Evolutionary conservation across 2,329 filamentous ascomycete genomes (phyloP), one percentile per base, ranked within the genome.

Genomic region (Fusarium nurragi): DNA sequence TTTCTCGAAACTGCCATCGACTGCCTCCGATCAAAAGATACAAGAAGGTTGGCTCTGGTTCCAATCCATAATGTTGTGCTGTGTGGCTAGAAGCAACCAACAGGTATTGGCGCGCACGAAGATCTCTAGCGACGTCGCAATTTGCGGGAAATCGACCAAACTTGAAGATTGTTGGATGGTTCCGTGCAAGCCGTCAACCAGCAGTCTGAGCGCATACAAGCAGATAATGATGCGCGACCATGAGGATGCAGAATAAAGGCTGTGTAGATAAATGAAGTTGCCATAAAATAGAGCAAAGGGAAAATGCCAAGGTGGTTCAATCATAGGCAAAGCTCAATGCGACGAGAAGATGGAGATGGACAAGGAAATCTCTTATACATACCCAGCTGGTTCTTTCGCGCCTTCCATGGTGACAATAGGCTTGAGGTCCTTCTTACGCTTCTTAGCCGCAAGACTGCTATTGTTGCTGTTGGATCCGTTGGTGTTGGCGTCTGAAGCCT

Each of bases 351-450:
- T 59, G 23, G 28, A 44, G 19, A 49, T 21, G 18, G 48, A n/a
- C 26, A 47, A 58, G 26, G 32, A 45, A 39, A 30, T n/a, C 9
- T 39, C 25, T 39, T 41, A 50, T 71, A 81, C 78, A 56, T 76
- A 81, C 78, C 74, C 79, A 46, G 60, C 46, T n/a, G 57, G 30
- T 32, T 71, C 66, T 12, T 48, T 54, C 44, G 77, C 77, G 80
- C 78, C 82, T 72, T 91, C 89, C 59, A 85, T 90, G 37, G 89
- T 92, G 77, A 92, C 90, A 74, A 92, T 92, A 71, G 90, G 90
- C 79, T 91, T 91, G 68, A 91, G 79, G 51, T 89, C 88, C 83
- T 92, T 92, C 81, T 90, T 89, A 74, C 89, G 85, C 83, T 92
- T 92, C 83, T 91, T 92, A 21, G 73, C 72, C 22, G 65, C 58